These are phyloP conservation scores for Ustulina deusta DNA, from an alignment of 2,329 filamentous ascomycete genomes.

Conservation along the genomic window DNA sequence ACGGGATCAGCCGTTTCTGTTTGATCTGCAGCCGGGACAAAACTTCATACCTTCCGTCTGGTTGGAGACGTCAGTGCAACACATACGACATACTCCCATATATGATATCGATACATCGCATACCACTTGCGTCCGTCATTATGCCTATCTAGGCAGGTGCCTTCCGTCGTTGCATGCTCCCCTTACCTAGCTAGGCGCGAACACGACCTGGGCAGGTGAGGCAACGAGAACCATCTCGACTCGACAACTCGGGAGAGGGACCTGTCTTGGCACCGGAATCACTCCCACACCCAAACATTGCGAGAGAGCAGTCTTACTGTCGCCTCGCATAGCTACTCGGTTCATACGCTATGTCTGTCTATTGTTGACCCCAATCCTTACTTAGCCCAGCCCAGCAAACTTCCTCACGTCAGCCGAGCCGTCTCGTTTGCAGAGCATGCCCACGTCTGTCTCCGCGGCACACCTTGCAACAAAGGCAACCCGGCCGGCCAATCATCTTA, in stretches of 20 bases:
- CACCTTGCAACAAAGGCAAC: slow-evolving; percentile 5
- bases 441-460: slow-evolving; percentile 6
- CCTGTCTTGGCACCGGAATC: too few species aligned
- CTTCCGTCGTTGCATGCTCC: not conserved
- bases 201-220: too few species aligned
- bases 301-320: slow-evolving; percentile 1
- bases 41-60: slow-evolving; percentile 13
- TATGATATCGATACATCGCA: not conserved
- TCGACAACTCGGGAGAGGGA: not conserved
- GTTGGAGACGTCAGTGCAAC: slow-evolving; percentile 27
- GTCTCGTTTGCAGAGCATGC: slow-evolving; percentile 11
- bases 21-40: slow-evolving; percentile 23
- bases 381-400: slow-evolving; percentile 4
- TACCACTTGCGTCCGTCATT: not conserved
- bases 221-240: not conserved
- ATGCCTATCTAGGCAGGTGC: not conserved
- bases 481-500: not conserved
- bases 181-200: not conserved
- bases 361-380: not conserved
- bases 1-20: slow-evolving; percentile 13
- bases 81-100: slow-evolving; percentile 31
- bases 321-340: not conserved
- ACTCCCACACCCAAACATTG: not conserved
- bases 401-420: not conserved
- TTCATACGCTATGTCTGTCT: slow-evolving; percentile 8